Evolutionary conservation across 345 rosid species (phyloP).

Genomic region (Eutrema yunnanense): DNA sequence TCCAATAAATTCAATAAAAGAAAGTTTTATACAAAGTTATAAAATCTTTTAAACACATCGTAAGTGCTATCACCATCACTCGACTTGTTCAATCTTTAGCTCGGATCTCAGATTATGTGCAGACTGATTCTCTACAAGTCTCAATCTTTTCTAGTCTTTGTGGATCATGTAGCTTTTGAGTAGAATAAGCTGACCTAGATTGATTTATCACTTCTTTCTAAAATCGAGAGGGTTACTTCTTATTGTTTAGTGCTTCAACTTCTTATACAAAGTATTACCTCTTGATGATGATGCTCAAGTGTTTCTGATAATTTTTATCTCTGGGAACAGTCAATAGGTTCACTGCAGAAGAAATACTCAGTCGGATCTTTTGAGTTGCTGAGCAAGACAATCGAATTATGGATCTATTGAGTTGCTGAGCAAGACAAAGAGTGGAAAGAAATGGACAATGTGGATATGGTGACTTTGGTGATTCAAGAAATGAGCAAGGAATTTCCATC

Average conservation of each 20-base stretch:
- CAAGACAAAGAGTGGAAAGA: too few species aligned
- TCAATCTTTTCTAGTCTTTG: neutral
- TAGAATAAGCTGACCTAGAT: neutral
- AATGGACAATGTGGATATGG: too few species aligned
- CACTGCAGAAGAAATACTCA: conserved; percentile 85
- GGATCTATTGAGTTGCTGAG: too few species aligned
- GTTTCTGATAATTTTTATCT: conserved; percentile 11
- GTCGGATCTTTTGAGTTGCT: conserved; percentile 90
- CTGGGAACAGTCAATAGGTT: conserved; percentile 70
- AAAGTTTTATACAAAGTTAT: too few species aligned
- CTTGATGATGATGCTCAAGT: conserved; percentile 5
- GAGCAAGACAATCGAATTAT: conserved; percentile 80
- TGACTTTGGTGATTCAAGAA: too few species aligned
- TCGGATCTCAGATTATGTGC: neutral
- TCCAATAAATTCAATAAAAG: too few species aligned
- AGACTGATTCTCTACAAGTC: neutral
- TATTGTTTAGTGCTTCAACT: neutral
- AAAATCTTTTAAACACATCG: too few species aligned
- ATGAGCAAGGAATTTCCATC: too few species aligned
- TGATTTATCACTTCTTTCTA: neutral
- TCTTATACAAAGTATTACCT: neutral
- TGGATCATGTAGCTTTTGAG: neutral
- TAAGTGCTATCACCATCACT: conserved; percentile 35
- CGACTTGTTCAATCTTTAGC: neutral
- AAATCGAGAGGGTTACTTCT: neutral